These are phyloP conservation scores for Talaromyces borbonicus DNA, from an alignment of 495 filamentous ascomycete species.

Conservation along the genomic window DNA sequence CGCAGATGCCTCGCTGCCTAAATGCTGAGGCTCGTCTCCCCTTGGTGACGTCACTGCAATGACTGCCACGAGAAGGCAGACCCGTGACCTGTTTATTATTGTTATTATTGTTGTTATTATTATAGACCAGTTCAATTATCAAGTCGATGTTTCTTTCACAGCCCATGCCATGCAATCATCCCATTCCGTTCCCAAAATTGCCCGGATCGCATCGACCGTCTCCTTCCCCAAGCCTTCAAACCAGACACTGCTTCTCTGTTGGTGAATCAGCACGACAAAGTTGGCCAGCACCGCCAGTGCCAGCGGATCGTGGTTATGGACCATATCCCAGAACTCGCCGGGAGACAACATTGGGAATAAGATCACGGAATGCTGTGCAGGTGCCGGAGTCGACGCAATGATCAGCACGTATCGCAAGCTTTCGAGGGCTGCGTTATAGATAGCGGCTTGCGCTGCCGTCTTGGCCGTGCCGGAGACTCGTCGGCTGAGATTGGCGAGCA, in stretches of 20 bases:
- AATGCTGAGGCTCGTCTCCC: too few relatives aligned
- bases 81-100: too few relatives aligned
- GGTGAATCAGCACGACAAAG: slow-evolving; percentile 36
- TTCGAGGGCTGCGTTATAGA: neutral
- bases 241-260: slow-evolving; percentile 35
- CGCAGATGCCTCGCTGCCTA: too few relatives aligned
- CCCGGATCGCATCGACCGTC: slow-evolving; percentile 4
- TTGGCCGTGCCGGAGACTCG: neutral
- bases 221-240: slow-evolving; percentile 33
- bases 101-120: too few relatives aligned
- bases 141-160: neutral
- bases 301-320: slow-evolving; percentile 42
- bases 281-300: slow-evolving; percentile 42
- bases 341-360: slow-evolving; percentile 12
- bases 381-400: neutral
- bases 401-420: neutral
- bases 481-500: neutral
- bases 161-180: slow-evolving; percentile 6
- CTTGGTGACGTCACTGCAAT: too few relatives aligned
- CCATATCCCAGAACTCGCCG: slow-evolving; percentile 37
- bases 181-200: slow-evolving; percentile 1
- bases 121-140: too few relatives aligned
- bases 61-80: too few relatives aligned
- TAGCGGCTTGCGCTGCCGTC: neutral
- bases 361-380: neutral